phyloP scores from a whole-genome alignment of 768 basidiomycete genomes.

The Paxillus involutus region DNA sequence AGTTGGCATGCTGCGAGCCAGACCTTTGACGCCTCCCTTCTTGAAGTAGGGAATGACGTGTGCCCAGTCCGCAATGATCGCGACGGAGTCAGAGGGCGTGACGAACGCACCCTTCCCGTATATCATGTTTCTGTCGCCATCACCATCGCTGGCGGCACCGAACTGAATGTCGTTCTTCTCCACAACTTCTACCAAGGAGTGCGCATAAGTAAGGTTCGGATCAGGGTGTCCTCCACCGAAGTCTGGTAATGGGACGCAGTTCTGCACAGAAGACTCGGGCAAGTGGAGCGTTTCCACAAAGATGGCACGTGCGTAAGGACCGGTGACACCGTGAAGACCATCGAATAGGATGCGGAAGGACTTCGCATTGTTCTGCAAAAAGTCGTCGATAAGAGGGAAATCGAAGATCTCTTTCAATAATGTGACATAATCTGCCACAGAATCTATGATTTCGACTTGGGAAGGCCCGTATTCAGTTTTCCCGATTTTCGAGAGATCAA shows the following conservation, averaged over 20 bases:
- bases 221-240: conserved; percentile 99
- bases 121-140: conserved; percentile 99
- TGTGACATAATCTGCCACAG: conserved; percentile 83
- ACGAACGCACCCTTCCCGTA: conserved; percentile 98
- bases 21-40: conserved; percentile 85
- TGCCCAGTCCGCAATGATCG: conserved; percentile 98
- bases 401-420: conserved; percentile 91
- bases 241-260: conserved; percentile 88
- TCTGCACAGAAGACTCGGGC: conserved; percentile 78
- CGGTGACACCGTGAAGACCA: conserved; percentile 94
- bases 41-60: conserved; percentile 91
- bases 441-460: conserved; percentile 89
- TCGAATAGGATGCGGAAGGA: conserved; percentile 92
- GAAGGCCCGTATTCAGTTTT: conserved; percentile 79
- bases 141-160: conserved; percentile 96
- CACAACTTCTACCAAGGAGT: conserved; percentile 88
- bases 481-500: conserved; percentile 84
- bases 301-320: conserved; percentile 91
- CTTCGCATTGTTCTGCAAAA: conserved; percentile 67
- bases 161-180: conserved; percentile 85
- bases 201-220: conserved; percentile 97
- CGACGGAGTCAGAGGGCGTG: conserved; percentile 96
- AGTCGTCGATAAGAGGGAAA: conserved; percentile 87
- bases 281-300: conserved; percentile 83
- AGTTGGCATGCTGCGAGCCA: conserved; percentile 97